Evolutionary conservation across 306 rosid genomes (phyloP).

Genomic region (Corylus heterophylla): DNA sequence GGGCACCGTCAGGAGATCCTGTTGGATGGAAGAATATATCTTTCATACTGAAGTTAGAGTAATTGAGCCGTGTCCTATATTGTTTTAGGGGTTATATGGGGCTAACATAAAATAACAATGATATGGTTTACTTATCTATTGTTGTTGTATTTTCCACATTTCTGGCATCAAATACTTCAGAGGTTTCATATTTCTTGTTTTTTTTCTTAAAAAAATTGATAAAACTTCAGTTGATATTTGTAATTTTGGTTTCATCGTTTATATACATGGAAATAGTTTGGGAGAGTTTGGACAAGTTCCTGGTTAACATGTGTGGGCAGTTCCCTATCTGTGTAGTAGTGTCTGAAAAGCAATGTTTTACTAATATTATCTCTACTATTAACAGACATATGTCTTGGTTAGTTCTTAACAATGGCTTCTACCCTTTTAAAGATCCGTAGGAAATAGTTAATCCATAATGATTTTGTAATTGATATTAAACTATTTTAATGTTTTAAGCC

Average conservation of each 20-base stretch:
- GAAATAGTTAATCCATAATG: not conserved
- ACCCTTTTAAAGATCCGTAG: not conserved
- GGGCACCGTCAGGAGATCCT: slow-evolving; percentile 35
- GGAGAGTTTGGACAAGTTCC: not conserved
- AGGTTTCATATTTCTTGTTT: not conserved
- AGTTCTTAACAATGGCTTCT: not conserved
- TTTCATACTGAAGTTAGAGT: slow-evolving; percentile 21
- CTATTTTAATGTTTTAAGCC: not conserved
- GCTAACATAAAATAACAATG: not conserved
- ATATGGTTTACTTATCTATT: not conserved
- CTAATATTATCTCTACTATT: not conserved
- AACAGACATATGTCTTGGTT: not conserved
- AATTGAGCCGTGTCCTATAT: slow-evolving; percentile 18
- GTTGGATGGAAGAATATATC: slow-evolving; percentile 27
- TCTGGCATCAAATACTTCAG: not conserved
- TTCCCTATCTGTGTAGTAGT: not conserved
- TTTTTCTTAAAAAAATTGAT: not conserved
- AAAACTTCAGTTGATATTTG: not conserved
- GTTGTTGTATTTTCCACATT: not conserved
- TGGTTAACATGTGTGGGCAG: not conserved
- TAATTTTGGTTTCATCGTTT: not conserved
- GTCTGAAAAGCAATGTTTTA: not conserved
- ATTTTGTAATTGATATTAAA: not conserved
- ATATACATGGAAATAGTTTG: not conserved
- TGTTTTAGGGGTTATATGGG: not conserved